phyloP scores from a whole-genome alignment of 495 filamentous ascomycete species.

The Chaetomidium leptoderma region DNA sequence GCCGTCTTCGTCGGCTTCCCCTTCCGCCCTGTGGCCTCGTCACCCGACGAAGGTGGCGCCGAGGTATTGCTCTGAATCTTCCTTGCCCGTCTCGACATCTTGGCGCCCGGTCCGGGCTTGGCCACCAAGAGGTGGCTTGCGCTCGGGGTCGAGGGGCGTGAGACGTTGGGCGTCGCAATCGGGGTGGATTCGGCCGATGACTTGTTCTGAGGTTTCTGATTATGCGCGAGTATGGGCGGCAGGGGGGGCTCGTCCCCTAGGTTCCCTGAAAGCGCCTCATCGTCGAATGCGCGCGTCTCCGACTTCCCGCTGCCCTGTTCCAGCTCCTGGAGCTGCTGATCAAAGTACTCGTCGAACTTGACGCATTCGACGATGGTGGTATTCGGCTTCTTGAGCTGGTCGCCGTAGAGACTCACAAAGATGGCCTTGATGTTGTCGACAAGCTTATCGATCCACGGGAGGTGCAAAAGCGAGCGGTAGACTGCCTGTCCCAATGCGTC shows the following conservation, averaged over 20 bases:
- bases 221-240: constrained; percentile 36
- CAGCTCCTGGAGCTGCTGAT: constrained; percentile 82
- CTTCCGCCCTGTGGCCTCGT: constrained; percentile 61
- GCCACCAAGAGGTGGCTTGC: constrained; percentile 62
- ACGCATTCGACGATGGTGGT: constrained; percentile 69
- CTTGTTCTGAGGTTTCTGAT: constrained; percentile 34
- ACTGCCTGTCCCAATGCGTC: constrained; percentile 67
- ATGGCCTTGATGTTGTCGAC: constrained; percentile 89
- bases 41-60: constrained; percentile 74
- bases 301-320: constrained; percentile 49
- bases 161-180: constrained; percentile 66
- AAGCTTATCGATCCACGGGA: constrained; percentile 96
- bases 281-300: constrained; percentile 37
- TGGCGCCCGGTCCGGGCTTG: constrained; percentile 65
- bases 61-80: constrained; percentile 63
- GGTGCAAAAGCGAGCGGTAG: constrained; percentile 89
- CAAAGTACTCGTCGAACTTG: constrained; percentile 87
- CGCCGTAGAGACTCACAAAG: constrained; percentile 82
- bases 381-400: constrained; percentile 77
- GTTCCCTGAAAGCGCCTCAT: constrained; percentile 35
- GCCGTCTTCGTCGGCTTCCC: constrained; percentile 54
- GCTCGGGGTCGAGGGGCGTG: constrained; percentile 72
- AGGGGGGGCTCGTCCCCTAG: constrained; percentile 44
- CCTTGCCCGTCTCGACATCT: constrained; percentile 74
- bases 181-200: constrained; percentile 58